phyloP scores from a whole-genome alignment of 805 yeast species.

The Sungouiella thailandica region DNA sequence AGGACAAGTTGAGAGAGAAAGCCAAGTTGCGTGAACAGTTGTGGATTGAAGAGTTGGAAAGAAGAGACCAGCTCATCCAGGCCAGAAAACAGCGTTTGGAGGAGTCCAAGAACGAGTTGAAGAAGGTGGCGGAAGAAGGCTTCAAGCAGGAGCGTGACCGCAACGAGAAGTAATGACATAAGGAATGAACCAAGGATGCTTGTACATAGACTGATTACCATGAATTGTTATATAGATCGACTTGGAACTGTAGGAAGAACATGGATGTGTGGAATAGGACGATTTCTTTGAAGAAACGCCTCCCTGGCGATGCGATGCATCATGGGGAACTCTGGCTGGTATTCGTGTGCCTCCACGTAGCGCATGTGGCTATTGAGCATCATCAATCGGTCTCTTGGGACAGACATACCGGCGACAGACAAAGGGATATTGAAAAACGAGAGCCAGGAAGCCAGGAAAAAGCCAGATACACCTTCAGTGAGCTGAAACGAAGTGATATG shows the following conservation, averaged over 20 bases:
- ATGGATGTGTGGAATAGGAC: no score
- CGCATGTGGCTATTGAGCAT: slow-evolving; percentile 17
- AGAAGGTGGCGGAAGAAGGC: slow-evolving; percentile 31
- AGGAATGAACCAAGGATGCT: no score
- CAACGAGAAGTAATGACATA: no score
- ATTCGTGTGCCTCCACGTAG: slow-evolving; percentile 7
- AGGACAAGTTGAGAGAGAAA: slow-evolving; percentile 65
- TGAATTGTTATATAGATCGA: no score
- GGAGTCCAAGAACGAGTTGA: slow-evolving; percentile 36
- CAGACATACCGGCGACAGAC: no score
- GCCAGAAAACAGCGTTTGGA: slow-evolving; percentile 67
- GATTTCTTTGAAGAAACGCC: no score
- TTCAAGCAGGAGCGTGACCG: slow-evolving; percentile 21
- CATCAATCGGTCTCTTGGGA: slow-evolving; percentile 13
- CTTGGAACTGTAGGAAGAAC: no score
- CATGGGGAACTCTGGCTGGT: slow-evolving; percentile 15
- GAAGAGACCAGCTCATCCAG: slow-evolving; percentile 73
- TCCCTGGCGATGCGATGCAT: no score
- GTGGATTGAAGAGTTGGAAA: slow-evolving; percentile 88
- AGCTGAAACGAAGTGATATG: no score
- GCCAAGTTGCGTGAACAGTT: slow-evolving; percentile 79
- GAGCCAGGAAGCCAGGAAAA: no score
- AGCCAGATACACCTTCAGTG: no score
- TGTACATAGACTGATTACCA: slow-evolving; percentile 1
- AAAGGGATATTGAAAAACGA: no score